These are phyloP conservation scores for Hypomyces rosellus DNA, from an alignment of 2,329 filamentous ascomycete species.

Conservation along the genomic window DNA sequence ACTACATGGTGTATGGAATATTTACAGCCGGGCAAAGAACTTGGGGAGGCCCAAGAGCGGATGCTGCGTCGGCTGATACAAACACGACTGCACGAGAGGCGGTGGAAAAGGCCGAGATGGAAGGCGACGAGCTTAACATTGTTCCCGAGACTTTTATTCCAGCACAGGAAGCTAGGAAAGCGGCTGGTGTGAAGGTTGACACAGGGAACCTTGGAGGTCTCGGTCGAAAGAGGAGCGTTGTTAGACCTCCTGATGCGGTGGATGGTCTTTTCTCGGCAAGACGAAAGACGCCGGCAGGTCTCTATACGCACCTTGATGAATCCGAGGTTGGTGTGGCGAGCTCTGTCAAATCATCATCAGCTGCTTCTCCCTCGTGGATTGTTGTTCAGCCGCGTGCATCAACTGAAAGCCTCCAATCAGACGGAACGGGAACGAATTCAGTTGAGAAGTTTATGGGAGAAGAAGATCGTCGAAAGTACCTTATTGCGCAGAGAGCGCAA, in stretches of 20 bases:
- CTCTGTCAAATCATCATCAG: slow-evolving; percentile 1
- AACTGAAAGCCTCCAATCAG: slow-evolving; percentile 59
- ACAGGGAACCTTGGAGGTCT: slow-evolving; percentile 28
- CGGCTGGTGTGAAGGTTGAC: slow-evolving; percentile 21
- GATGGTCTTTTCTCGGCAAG: slow-evolving; percentile 74
- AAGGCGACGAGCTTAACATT: slow-evolving; percentile 84
- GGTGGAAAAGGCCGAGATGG: slow-evolving; percentile 71
- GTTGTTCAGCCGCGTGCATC: slow-evolving; percentile 43
- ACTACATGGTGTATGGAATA: slow-evolving; percentile 96
- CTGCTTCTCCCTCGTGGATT: slow-evolving; percentile 6
- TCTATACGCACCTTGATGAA: slow-evolving; percentile 52
- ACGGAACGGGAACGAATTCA: slow-evolving; percentile 49
- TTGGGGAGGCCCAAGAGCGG: slow-evolving; percentile 89
- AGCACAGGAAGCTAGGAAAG: slow-evolving; percentile 44
- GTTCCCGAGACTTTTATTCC: slow-evolving; percentile 77
- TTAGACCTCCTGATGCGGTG: slow-evolving; percentile 68
- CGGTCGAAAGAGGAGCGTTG: slow-evolving; percentile 45
- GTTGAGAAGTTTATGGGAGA: slow-evolving; percentile 72
- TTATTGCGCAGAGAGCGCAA: slow-evolving; percentile 57
- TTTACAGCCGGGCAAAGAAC: slow-evolving; percentile 91
- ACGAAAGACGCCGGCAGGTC: slow-evolving; percentile 59
- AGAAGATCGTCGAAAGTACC: slow-evolving; percentile 69
- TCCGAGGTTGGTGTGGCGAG: slow-evolving; percentile 7
- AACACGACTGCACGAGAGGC: slow-evolving; percentile 73
- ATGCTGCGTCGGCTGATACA: slow-evolving; percentile 73